Base-by-base conservation (phyloP, 139 green algal species). In the Ettlia oleoabundans region DNA sequence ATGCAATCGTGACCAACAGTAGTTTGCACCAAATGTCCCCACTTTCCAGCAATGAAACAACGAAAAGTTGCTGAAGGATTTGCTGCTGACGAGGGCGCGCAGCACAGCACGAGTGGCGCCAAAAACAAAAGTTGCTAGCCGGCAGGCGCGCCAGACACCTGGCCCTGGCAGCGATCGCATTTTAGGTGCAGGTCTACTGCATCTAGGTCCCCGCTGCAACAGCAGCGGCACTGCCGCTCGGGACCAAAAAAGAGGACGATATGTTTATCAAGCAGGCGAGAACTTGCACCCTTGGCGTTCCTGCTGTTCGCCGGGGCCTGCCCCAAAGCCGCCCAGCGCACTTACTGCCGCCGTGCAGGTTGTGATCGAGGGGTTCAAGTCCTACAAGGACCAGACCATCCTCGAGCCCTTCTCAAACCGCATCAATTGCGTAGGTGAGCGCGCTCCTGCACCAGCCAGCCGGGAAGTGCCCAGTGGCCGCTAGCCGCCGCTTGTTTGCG, bases 331-430 rank as follows among this genome's bases (percentile, higher is more conserved):
- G 32, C 72, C 33, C 21, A 24, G 5, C 33, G 51, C 24, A 13
- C 18, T 9, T 84, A 6, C n/a, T n/a, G n/a, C n/a, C n/a, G n/a
- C n/a, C n/a, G n/a, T 35, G 35, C 51, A 97, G 96, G 95, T 99
- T 26, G 92, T 98, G 58, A 97, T 99, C 19, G 91, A 98, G 72
- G 97, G 97, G 26, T 99, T 99, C 88, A 98, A 98, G 78, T 97
- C 88, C 82, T 99, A 99, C 93, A 98, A 98, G 84, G 95, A 99
- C 69, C 94, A 98, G 75, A 93, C 90, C 0, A 90, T 89, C 19
- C 87, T 89, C 2, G 97, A 99, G 70, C 90, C 92, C 0, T 98
- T 99, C 84, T 93, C 87, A 30, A 85, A 90, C 0, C 93, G 95
- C 26, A 93, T 98, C 41, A 99, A 99, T 74, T 90, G 91, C 33